These are phyloP conservation scores for Hanseniaspora hatyaiensis DNA, from an alignment of 805 yeast species.

Conservation along the genomic window DNA sequence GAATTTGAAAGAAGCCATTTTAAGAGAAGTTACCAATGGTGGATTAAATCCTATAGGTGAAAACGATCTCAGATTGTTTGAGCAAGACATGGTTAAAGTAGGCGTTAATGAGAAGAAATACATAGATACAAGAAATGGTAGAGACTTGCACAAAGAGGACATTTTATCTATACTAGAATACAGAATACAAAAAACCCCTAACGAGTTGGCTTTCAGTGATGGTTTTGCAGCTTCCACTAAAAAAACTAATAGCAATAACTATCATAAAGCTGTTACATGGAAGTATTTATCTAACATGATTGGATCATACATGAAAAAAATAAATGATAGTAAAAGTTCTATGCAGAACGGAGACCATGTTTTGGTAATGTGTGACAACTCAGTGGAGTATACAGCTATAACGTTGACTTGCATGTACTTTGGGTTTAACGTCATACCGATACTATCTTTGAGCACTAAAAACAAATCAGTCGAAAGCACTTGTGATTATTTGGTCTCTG, in stretches of 20 bases:
- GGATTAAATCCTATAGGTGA: conserved; percentile 5
- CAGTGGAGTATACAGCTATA: conserved; percentile 76
- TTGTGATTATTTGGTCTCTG: conserved; percentile 48
- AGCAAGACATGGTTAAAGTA: conserved; percentile 74
- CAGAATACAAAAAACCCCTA: conserved; percentile 63
- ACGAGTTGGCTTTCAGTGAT: conserved; percentile 60
- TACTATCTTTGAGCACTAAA: conserved; percentile 53
- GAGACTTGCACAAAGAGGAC: conserved; percentile 51
- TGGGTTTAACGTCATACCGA: conserved; percentile 52
- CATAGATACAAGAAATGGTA: conserved; percentile 63
- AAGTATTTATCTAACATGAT: conserved; percentile 65
- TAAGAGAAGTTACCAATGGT: conserved; percentile 5
- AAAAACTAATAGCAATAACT: conserved; percentile 32
- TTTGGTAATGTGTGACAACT: conserved; percentile 69
- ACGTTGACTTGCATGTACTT: conserved; percentile 75
- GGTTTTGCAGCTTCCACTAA: conserved; percentile 28
- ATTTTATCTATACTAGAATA: conserved; percentile 67
- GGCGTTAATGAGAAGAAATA: conserved; percentile 47
- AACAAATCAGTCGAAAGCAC: conserved; percentile 61
- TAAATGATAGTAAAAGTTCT: conserved; percentile 52
- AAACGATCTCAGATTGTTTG: conserved; percentile 18
- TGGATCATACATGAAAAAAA: conserved; percentile 59
- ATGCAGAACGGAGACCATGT: conserved; percentile 61
- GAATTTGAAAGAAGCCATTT: conserved; percentile 39
- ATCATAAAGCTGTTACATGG: conserved; percentile 57